Evolutionary conservation across 176 grass and related monocot species (phyloP).

Genomic region (Cenchrus purpureus): DNA sequence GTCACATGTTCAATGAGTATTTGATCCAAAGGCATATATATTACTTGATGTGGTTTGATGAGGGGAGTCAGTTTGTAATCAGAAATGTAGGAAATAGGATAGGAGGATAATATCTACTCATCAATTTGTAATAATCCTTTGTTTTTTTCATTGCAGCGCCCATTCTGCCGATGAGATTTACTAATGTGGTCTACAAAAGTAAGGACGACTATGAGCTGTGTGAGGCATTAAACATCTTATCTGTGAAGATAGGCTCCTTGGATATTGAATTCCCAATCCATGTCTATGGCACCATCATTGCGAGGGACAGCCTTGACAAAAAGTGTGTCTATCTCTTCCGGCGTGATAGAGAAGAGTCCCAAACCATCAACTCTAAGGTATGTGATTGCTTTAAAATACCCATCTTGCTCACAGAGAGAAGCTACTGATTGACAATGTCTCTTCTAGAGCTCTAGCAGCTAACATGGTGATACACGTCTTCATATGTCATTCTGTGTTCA

Average conservation of each 20-base stretch:
- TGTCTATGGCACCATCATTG: conserved; percentile 10
- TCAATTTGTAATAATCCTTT: neutral
- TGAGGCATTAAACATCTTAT: neutral
- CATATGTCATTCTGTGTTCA: neutral
- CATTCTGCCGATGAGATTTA: neutral
- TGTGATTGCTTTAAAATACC: neutral
- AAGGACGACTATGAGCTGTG: neutral
- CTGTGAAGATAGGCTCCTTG: conserved; percentile 10
- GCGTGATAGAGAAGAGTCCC: neutral
- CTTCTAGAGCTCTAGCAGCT: too few relatives aligned
- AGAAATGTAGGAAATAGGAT: neutral
- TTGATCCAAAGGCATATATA: too few relatives aligned
- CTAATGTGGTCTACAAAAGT: neutral
- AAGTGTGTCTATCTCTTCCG: conserved; percentile 1
- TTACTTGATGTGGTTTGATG: too few relatives aligned
- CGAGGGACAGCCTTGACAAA: neutral
- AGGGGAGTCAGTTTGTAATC: neutral
- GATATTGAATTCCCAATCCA: conserved; percentile 4
- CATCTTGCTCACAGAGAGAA: neutral
- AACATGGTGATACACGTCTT: neutral
- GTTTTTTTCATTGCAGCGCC: neutral
- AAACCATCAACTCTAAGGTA: neutral
- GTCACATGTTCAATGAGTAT: too few relatives aligned
- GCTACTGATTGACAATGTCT: neutral
- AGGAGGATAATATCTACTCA: neutral